Base-by-base conservation (phyloP, 768 basidiomycete species). In the Gloeophyllum trabeum region DNA sequence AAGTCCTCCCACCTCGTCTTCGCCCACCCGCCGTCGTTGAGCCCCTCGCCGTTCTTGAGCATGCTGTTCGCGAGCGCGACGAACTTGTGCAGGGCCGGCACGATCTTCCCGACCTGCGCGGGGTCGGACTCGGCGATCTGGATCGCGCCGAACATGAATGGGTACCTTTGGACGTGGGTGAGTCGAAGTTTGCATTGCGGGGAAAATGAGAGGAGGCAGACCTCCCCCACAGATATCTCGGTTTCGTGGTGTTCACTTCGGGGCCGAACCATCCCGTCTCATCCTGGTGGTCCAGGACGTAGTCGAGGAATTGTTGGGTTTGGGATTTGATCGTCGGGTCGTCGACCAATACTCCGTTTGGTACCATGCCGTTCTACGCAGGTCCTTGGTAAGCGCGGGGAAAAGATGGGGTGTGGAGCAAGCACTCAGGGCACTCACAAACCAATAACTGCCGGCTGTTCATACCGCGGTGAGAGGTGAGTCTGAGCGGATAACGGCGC, bases 1-100 rank as follows among this genome's bases (percentile, higher is more conserved):
- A 75, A 75, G 47, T 77, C 74, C 50, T 73, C 72, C 73, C 73
- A 75, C 21, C 75, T 69, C 0, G 73, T 72, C 21, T 62, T 57
- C 12, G 70, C 59, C 75, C 75, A 77, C n/a, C n/a, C n/a, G n/a
- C n/a, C n/a, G 2, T 58, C 52, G 37, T 75, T 73, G n/a, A 73
- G 61, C 10, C 74, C 75, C 46, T 70, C 51, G 12, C 70, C 71
- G 32, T 61, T 61, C 24, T 70, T 64, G 35, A 77, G 54, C 75
- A 77, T 77, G 3, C 61, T 59, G 49, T 75, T 75, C 16, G 73
- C 73, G 20, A 75, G 51, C 4, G 55, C 45, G 22, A 75, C 69
- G 41, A 77, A 77, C 47, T 71, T 76, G 54, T 75, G 60, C 43
- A 76, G 51, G 1, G 72, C 67, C 5, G 61, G 60, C 2, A 72